Base-by-base conservation (phyloP, 352 stramenopile species). In the Phytopythium delawarense region DNA sequence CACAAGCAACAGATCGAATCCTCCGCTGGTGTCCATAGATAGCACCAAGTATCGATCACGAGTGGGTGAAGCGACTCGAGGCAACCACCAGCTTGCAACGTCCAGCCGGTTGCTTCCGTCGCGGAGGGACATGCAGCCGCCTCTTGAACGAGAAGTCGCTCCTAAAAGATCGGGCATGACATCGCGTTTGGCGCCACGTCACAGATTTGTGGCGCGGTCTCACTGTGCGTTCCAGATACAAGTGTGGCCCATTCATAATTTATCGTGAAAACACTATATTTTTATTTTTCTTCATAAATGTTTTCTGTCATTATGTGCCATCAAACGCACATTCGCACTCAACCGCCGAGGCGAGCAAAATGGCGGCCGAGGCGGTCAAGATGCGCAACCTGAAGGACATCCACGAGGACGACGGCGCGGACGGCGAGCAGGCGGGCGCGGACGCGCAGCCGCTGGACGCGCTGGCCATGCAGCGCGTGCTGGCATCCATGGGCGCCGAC, bases 401-500 rank as follows among this genome's bases (percentile, higher is more conserved):
- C 42, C 78, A 88, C 64, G 84, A 91, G 61, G 84, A 92, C 71
- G 81, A 91, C 50, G 70, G 67, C 45, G 71, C 72, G 48, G 59
- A 78, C 2, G 53, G 64, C 45, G 69, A 79, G 57, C 62, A 69
- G 35, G 69, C 74, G 23, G 62, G 81, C 12, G 51, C 50, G 4
- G 67, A 85, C 55, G 68, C 74, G 35, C 64, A 82, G 54, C 86
- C 86, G 7, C 53, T 92, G 50, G 84, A 94, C 53, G 77, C 78
- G 20, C 61, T 82, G 15, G 78, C 81, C 21, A 73, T 95, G 54
- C 57, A 82, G 55, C 54, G 71, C 55, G 62, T 95, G 30, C 72
- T 95, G 45, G 78, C 79, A 62, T 92, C 84, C 51, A 95, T 95
- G 86, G 84, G 86, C 20, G 84, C 76, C 39, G 80, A 90, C 59